Base-by-base conservation (phyloP, 2,329 filamentous ascomycete genomes). In the Fusarium scirpi region DNA sequence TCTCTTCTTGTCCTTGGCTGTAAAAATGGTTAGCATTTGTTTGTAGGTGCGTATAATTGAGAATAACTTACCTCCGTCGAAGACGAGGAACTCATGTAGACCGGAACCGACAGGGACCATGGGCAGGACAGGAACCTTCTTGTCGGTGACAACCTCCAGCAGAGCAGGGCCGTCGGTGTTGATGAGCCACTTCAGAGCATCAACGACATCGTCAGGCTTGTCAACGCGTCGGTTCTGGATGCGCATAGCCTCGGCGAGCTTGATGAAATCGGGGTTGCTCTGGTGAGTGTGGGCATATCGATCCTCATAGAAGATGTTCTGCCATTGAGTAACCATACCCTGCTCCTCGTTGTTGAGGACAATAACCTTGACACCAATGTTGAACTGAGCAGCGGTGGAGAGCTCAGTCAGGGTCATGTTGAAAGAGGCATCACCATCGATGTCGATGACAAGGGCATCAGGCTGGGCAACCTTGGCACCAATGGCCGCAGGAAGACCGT, bases 251-350 rank as follows among this genome's bases (percentile, higher is more conserved):
- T 98, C 93, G 34, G 93, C 90, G 48, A 98, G 86, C 85, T 97
- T 97, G 79, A 97, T 90, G 79, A 98, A 98, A 80, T 98, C 90
- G n/a, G 95, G 94, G 82, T 98, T 98, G 78, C 89, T 87, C 83
- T 97, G 94, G 81, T 98, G 95, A 1, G 95, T 98, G 80, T 97
- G 94, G 38, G 94, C 87, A 76, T 90, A 98, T 74, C 95, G 90
- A 78, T 98, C 94, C 81, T 97, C 92, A 84, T 97, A 98, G 84
- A 98, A 98, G 72, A 98, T 89, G 76, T 94, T 94, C 83, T 98
- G 95, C 95, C 95, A 98, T 84, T 98, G 95, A 2, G 94, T 98
- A 45, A 98, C 94, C 95, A 98, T 98, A 57, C 95, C 95, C 83
- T 98, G 95, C 82, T 98, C 78, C 96, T 97, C 82, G 95, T 92